Evolutionary conservation across 805 yeast genomes (phyloP).

Genomic region (Candida chilensis): DNA sequence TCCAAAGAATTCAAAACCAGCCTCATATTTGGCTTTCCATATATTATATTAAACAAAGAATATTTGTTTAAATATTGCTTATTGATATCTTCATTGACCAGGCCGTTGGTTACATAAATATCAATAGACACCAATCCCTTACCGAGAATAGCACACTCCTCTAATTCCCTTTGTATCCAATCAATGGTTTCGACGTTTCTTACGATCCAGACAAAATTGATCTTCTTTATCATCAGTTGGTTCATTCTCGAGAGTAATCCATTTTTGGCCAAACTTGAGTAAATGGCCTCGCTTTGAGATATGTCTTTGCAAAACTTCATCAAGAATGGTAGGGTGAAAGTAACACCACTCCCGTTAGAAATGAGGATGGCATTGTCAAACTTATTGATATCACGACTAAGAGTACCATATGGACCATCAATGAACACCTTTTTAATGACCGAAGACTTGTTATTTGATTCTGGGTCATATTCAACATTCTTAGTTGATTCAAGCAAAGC

Average conservation of each 20-base stretch:
- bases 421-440: conserved; percentile 19
- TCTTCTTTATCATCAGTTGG: conserved; percentile 10
- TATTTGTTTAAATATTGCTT: neutral
- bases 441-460: no score
- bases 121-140: conserved; percentile 1
- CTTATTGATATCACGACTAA: conserved; percentile 29
- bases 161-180: conserved; percentile 31
- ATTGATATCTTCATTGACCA: no score
- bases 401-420: conserved; percentile 56
- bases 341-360: conserved; percentile 44
- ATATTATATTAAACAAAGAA: conserved; percentile 7
- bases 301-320: no score
- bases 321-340: conserved; percentile 42
- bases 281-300: no score
- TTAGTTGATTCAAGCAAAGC: conserved; percentile 6
- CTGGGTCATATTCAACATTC: conserved; percentile 9
- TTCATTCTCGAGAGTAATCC: conserved; percentile 4
- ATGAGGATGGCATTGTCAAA: conserved; percentile 34
- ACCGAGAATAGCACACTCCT: neutral
- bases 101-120: conserved; percentile 1
- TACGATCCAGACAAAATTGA: conserved; percentile 38
- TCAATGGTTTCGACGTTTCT: conserved; percentile 17
- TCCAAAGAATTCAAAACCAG: conserved; percentile 7
- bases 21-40: conserved; percentile 11
- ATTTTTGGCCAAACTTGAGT: conserved; percentile 11